Evolutionary conservation across 306 rosid genomes (phyloP).

Genomic region (Fragaria nilgerrensis): DNA sequence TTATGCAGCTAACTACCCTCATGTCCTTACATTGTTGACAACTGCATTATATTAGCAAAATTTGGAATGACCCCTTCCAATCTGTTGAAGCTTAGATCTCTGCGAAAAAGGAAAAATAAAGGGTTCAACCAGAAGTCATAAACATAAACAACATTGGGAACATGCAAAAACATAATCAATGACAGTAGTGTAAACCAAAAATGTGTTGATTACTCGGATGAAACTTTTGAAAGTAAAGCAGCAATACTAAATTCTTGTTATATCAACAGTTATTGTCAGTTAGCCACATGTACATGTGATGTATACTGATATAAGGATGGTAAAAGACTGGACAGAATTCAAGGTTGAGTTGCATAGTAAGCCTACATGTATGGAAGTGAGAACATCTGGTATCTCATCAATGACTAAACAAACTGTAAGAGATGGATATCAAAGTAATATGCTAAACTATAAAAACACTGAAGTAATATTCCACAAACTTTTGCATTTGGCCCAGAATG

Average conservation of each 20-base stretch:
- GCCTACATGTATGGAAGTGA: not conserved
- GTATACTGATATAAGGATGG: not conserved
- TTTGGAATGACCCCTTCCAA: constrained; percentile 26
- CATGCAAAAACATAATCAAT: not conserved
- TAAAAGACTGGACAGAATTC: not conserved
- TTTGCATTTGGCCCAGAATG: not conserved
- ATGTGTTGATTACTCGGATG: not conserved
- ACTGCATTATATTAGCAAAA: not conserved
- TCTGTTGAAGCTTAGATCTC: constrained; percentile 36
- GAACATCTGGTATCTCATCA: not conserved
- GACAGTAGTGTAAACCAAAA: not conserved
- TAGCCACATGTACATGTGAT: not conserved
- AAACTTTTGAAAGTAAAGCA: too few species aligned
- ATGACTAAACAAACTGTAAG: not conserved
- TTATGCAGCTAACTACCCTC: not conserved
- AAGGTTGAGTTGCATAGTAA: not conserved
- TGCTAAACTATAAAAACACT: not conserved
- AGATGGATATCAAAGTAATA: not conserved
- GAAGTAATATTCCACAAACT: not conserved
- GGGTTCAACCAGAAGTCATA: not conserved
- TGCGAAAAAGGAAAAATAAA: not conserved
- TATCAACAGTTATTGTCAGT: not conserved
- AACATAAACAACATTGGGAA: not conserved
- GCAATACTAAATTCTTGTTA: too few species aligned
- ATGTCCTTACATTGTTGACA: constrained; percentile 25